These are phyloP conservation scores for Erodium maritimum DNA, from an alignment of 345 rosid genomes.

Conservation along the genomic window DNA sequence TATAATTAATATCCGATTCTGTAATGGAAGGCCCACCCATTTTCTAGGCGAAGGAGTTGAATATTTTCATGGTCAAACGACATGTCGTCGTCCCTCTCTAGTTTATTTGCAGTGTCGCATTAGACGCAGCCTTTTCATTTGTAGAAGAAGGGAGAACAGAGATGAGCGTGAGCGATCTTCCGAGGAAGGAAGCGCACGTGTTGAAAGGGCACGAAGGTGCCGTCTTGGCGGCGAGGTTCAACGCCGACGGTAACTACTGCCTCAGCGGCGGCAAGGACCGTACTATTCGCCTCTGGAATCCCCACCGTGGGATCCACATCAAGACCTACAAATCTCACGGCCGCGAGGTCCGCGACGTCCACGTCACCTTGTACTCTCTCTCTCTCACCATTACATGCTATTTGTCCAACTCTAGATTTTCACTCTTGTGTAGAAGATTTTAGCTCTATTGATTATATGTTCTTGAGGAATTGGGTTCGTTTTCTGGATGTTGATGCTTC, in stretches of 20 bases:
- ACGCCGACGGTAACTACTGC: constrained; percentile 85
- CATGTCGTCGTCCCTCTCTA: no score
- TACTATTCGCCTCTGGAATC: constrained; percentile 96
- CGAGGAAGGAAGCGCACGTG: constrained; percentile 46
- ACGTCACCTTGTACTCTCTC: constrained; percentile 57
- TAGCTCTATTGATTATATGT: not conserved
- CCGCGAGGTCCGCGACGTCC: constrained; percentile 95
- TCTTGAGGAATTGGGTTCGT: not conserved
- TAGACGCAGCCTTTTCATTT: no score
- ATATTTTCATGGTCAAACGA: no score
- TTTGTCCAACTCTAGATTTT: no score
- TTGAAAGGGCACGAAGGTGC: constrained; percentile 79
- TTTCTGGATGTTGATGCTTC: no score
- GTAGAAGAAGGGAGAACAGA: not conserved
- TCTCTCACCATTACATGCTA: not conserved
- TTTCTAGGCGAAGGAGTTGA: no score
- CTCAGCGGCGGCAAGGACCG: constrained; percentile 93
- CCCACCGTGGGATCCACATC: constrained; percentile 87
- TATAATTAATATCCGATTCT: no score
- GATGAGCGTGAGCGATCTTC: constrained; percentile 49
- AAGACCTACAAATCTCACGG: constrained; percentile 96
- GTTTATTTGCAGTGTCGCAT: no score
- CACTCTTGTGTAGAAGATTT: not conserved
- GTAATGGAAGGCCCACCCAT: no score
- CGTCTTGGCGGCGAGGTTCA: constrained; percentile 78